Evolutionary conservation across 805 yeast genomes (phyloP), one percentile per base, ranked within the genome.

Genomic region (Ogataea saltuana): DNA sequence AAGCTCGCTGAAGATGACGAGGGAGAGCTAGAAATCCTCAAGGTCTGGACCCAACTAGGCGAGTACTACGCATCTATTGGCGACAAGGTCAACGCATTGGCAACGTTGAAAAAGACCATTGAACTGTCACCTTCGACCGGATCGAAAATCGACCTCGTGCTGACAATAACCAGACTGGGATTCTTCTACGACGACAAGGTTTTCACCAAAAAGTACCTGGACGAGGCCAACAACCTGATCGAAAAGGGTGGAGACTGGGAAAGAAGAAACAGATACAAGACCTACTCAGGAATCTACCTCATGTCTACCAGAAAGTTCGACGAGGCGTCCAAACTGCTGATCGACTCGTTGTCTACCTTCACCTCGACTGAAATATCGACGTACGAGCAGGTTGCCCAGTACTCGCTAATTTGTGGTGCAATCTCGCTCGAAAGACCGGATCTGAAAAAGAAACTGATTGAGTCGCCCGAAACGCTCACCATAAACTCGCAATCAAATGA

Each of bases 161-260:
- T 93, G 57, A 81, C 96, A 10, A 80, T 91, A 50, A 76, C 89
- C 11, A 80, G 98, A 63, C 65, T 93, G 42, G 97, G 95, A n/a
- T 83, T 89, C 56, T 89, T 93, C 64, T 91, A 76, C 64, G 82
- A 83, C 58, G 96, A 93, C 67, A 81, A 81, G 60, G 65, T 69
- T 5, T 79, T 78, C 51, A 83, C 85, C 33, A 76, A 82, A 46
- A 80, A 80, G 55, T 83, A 83, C 58, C 75, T 93, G 51, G 91
- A 84, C 42, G 81, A 81, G 54, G 81, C 84, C 15, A 81, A 85
- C 59, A 59, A 70, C 18, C 75, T 88, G 62, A 88, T 93, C 58
- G 98, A 91, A 58, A 86, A 88, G 59, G 99, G 98, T 43, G 99
- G 99, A 49, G 99, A 93, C 65, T 93, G 99, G 99, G 99, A 93